These are phyloP conservation scores for Penicillium pulvis DNA, from an alignment of 495 filamentous ascomycete species.

Conservation along the genomic window DNA sequence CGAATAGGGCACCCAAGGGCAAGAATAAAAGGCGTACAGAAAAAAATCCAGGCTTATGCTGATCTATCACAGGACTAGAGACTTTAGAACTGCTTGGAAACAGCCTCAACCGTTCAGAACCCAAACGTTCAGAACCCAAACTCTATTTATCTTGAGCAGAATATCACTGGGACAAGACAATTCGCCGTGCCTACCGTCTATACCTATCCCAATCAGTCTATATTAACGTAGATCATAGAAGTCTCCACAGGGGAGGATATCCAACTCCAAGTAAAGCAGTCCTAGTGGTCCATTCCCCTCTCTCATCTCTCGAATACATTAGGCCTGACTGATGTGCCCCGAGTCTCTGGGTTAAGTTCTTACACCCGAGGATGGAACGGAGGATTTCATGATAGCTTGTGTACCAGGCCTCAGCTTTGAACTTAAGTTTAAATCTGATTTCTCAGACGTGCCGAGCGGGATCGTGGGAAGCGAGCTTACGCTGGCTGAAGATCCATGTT, in stretches of 20 bases:
- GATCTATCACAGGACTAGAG: constrained; percentile 7
- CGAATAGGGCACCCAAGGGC: constrained; percentile 1
- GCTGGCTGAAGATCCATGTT: background rate
- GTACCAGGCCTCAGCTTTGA: background rate
- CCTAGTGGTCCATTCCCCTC: constrained; percentile 11
- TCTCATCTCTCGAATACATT: constrained; percentile 11
- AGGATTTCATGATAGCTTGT: constrained; percentile 6
- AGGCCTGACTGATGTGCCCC: constrained; percentile 6
- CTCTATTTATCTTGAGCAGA: constrained; percentile 6
- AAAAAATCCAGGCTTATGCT: background rate
- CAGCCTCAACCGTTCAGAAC: constrained; percentile 11
- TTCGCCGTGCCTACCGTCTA: background rate
- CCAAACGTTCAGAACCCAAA: background rate
- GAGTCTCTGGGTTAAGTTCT: constrained; percentile 20
- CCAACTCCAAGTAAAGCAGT: background rate
- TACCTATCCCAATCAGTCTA: constrained; percentile 5
- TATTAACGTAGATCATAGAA: constrained; percentile 6
- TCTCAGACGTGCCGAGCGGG: background rate
- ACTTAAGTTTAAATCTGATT: background rate
- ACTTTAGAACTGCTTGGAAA: constrained; percentile 1
- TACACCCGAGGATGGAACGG: constrained; percentile 15
- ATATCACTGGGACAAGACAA: constrained; percentile 1
- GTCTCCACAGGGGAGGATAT: background rate
- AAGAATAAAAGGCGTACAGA: background rate
- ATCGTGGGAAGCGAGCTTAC: background rate